Conservation (phyloP, 805 yeast genomes). For the Pichia membranifaciens region DNA sequence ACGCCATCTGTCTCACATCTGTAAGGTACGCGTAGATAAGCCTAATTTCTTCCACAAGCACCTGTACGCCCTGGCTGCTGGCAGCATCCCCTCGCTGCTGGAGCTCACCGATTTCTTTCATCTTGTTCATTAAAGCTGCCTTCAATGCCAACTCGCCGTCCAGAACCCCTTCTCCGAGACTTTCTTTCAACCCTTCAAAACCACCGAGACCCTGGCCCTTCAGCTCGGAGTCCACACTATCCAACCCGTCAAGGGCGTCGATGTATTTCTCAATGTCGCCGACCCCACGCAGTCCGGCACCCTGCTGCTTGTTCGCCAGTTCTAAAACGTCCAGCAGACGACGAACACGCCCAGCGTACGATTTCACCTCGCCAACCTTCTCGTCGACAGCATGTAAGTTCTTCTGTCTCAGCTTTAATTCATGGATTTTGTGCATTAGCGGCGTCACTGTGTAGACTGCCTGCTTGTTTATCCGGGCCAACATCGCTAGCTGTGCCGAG, state of each 20-base stretch:
- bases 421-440: slow-evolving; percentile 55
- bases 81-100: background rate
- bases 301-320: slow-evolving; percentile 15
- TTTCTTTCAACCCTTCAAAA: slow-evolving; percentile 63
- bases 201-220: slow-evolving; percentile 32
- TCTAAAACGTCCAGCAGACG: slow-evolving; percentile 31
- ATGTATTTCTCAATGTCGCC: slow-evolving; percentile 41
- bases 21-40: slow-evolving; percentile 37
- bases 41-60: background rate
- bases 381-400: slow-evolving; percentile 52
- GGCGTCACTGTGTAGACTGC: slow-evolving; percentile 69
- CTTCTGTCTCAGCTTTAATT: slow-evolving; percentile 46
- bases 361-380: slow-evolving; percentile 31
- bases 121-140: slow-evolving; percentile 40
- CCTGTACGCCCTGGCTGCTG: background rate
- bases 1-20: slow-evolving; percentile 21
- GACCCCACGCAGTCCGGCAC: slow-evolving; percentile 21
- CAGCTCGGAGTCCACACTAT: slow-evolving; percentile 18
- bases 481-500: slow-evolving; percentile 45
- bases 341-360: slow-evolving; percentile 36
- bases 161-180: slow-evolving; percentile 49
- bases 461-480: slow-evolving; percentile 46
- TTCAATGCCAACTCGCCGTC: slow-evolving; percentile 53
- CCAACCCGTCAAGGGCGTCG: slow-evolving; percentile 31
- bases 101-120: slow-evolving; percentile 27